Percentiles rank a stretch among this genome's conserved stretches.
Evolutionary conservation across 106 monocot species (phyloP).

Genomic region (Apostasia shenzhenica): DNA sequence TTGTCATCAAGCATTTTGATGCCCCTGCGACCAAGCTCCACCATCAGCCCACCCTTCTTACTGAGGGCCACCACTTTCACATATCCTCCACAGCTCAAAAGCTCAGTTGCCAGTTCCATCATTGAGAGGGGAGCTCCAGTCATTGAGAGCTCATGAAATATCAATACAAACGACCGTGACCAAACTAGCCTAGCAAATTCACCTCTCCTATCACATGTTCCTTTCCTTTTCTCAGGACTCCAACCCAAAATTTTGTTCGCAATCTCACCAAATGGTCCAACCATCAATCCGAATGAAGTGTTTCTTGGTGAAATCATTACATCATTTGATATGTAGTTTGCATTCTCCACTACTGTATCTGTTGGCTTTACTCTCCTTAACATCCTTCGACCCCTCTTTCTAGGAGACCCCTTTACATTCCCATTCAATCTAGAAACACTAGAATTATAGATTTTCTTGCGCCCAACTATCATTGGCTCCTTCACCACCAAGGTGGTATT

Average conservation of each 20-base stretch:
- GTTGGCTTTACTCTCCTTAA: constrained; percentile 19
- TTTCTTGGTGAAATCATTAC: constrained; percentile 50
- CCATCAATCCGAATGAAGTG: constrained; percentile 65
- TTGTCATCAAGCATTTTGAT: constrained; percentile 70
- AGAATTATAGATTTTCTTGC: constrained; percentile 8
- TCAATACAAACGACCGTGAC: constrained; percentile 63
- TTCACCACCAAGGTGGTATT: constrained; percentile 7
- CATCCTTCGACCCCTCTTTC: constrained; percentile 21
- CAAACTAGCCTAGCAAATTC: constrained; percentile 63
- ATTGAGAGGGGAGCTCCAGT: constrained; percentile 93
- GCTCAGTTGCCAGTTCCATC: constrained; percentile 88
- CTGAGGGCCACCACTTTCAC: constrained; percentile 71
- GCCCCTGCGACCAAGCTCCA: constrained; percentile 65
- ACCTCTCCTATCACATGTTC: constrained; percentile 50
- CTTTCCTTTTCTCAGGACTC: constrained; percentile 58
- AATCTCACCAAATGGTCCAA: constrained; percentile 77
- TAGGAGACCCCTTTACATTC: constrained; percentile 18
- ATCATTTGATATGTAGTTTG: constrained; percentile 24
- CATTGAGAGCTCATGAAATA: constrained; percentile 96
- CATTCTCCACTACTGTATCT: constrained; percentile 15
- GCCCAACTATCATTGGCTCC: constrained; percentile 8
- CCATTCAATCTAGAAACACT: constrained; percentile 21
- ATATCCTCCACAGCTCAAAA: constrained; percentile 74
- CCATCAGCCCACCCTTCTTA: constrained; percentile 77
- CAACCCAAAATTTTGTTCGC: constrained; percentile 64